Base-by-base conservation (phyloP, 306 rosid species). In the Arachis hypogaea region DNA sequence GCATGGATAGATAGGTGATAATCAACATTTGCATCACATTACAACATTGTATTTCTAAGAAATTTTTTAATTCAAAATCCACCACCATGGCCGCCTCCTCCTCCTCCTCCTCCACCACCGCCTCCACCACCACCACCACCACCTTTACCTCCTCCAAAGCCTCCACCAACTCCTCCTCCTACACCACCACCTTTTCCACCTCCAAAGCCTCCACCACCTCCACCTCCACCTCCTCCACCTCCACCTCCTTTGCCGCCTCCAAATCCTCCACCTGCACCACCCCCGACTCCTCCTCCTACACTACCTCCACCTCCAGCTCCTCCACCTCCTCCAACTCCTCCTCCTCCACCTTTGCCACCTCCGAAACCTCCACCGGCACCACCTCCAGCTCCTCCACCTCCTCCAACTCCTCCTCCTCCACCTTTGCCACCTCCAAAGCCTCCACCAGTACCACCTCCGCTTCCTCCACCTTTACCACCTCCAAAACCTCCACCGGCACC, bases 31-130 rank as follows among this genome's bases (percentile, higher is more conserved):
- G 55, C 51, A 45, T 12, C 29, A 0, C 38, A 75, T 4, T 4
- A 22, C 28, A 60, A 18, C 38, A 36, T 9, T 1, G 0, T 59
- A n/a, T 5, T 0, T 43, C n/a, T 7, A 8, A 11, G 9, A 12
- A 18, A 5, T 29, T 6, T 6, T 52, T 44, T 63, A 54, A 16
- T 49, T 79, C 47, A 82, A 63, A 71, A 18, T 5, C 63, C 51
- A 4, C 82, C 85, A 2, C 82, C 82, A 59, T 42, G 8, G 22
- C 82, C 82, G 10, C 81, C 60, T 2, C 2, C 3, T 0, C 80
- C 60, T 2, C 2, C 3, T 0, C 80, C 79, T 0, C 5, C 57
- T 0, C 85, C 85, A 1, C 5, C 51, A 7, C 72, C 49, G 4
- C 69, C 68, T 7, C 68, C 61, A 0, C 68, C 81, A 29, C 62